Conservation (phyloP, 306 rosid species). For the Quercus berberidifolia region DNA sequence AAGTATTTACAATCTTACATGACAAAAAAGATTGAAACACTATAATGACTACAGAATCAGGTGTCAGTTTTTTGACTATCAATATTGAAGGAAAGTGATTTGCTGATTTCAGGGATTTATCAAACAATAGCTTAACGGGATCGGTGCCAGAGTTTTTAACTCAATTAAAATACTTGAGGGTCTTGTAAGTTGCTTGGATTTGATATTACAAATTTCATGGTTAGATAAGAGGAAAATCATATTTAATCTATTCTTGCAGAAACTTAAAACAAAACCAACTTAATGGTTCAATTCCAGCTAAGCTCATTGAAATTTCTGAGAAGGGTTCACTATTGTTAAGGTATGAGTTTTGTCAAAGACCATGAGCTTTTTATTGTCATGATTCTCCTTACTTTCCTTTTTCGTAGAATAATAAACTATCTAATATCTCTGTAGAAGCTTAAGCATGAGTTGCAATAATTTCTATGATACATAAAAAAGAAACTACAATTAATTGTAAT, state of each 20-base stretch:
- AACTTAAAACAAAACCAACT: conserved; percentile 42
- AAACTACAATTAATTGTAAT: too few relatives aligned
- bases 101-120: conserved; percentile 49
- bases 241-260: conserved; percentile 30
- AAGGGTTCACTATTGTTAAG: conserved; percentile 38
- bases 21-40: neutral
- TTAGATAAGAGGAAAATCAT: neutral
- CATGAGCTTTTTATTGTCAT: neutral
- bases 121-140: conserved; percentile 45
- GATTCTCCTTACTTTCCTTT: too few relatives aligned
- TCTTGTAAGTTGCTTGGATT: conserved; percentile 35
- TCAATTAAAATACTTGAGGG: conserved; percentile 17
- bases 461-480: too few relatives aligned
- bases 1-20: neutral
- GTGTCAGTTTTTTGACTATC: too few relatives aligned
- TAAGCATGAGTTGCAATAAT: too few relatives aligned
- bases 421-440: too few relatives aligned
- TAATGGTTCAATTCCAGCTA: conserved; percentile 37
- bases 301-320: conserved; percentile 33
- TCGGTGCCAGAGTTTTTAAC: conserved; percentile 34
- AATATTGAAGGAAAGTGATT: neutral
- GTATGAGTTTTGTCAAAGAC: conserved; percentile 20
- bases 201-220: neutral
- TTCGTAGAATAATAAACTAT: too few relatives aligned
- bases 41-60: too few relatives aligned